phyloP scores from a whole-genome alignment of 2,329 filamentous ascomycete genomes.

The Claviceps africana region DNA sequence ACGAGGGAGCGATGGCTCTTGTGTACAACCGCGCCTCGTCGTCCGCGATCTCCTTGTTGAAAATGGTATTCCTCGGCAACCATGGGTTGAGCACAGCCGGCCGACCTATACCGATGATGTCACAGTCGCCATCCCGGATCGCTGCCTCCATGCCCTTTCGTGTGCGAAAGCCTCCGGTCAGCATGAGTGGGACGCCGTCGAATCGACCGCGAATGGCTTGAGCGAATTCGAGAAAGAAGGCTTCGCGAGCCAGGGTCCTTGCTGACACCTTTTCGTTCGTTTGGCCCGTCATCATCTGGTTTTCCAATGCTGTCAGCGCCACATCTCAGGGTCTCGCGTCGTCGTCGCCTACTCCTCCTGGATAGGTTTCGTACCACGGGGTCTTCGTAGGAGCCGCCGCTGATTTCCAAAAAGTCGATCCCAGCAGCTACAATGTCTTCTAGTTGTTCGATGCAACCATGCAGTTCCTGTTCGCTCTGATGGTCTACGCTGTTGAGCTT shows the following conservation, averaged over 20 bases:
- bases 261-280: background rate
- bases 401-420: constrained; percentile 56
- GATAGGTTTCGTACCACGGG: constrained; percentile 22
- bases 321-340: background rate
- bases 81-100: constrained; percentile 24
- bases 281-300: constrained; percentile 3
- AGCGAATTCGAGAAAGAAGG: constrained; percentile 56
- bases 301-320: background rate
- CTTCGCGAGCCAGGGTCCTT: constrained; percentile 40
- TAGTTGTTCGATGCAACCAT: constrained; percentile 45
- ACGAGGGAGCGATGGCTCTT: constrained; percentile 12
- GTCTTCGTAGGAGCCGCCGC: constrained; percentile 46
- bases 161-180: constrained; percentile 50
- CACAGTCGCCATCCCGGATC: constrained; percentile 23
- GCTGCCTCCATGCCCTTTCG: constrained; percentile 27
- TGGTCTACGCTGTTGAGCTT: constrained; percentile 46
- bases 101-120: constrained; percentile 26
- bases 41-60: constrained; percentile 21
- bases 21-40: constrained; percentile 19
- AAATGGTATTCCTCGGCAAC: constrained; percentile 21
- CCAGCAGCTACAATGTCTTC: constrained; percentile 30
- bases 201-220: constrained; percentile 32
- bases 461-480: constrained; percentile 28
- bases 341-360: background rate
- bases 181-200: constrained; percentile 32